These are phyloP conservation scores for Tetrastigma voinierianum DNA, from an alignment of 164 flowering plant species.

Conservation along the genomic window DNA sequence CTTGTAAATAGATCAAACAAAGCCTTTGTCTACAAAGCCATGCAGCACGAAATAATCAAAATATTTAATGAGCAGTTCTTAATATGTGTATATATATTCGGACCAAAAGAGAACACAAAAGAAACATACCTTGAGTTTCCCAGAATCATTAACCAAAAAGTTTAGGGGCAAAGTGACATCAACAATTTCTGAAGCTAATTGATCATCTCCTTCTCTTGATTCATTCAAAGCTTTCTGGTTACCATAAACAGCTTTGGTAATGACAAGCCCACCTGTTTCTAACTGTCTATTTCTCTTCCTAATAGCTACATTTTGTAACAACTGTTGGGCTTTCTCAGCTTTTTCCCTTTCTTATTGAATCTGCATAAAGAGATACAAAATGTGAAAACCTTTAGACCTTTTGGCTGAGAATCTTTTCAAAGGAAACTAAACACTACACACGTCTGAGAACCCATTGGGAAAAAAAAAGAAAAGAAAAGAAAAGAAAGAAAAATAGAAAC, in stretches of 20 bases:
- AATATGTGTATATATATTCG: background rate
- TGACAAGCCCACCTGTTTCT: constrained; percentile 71
- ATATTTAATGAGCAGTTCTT: too few relatives aligned
- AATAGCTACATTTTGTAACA: constrained; percentile 72
- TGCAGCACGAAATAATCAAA: too few relatives aligned
- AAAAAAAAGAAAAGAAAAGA: too few relatives aligned
- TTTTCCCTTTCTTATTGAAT: constrained; percentile 70
- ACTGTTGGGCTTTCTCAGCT: constrained; percentile 85
- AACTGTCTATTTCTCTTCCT: constrained; percentile 74
- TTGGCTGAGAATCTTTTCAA: background rate
- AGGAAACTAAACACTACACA: too few relatives aligned
- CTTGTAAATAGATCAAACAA: too few relatives aligned
- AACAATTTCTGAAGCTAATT: constrained; percentile 47
- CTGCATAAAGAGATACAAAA: constrained; percentile 28
- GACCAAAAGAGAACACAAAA: background rate
- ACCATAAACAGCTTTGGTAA: constrained; percentile 78
- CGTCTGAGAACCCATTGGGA: background rate
- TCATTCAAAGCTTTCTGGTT: constrained; percentile 46
- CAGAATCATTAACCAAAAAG: constrained; percentile 82
- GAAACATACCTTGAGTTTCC: constrained; percentile 78
- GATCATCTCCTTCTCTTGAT: constrained; percentile 34
- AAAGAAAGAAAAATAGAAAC: too few relatives aligned
- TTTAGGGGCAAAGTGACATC: constrained; percentile 90
- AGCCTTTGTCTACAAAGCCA: too few relatives aligned
- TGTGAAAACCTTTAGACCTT: background rate